phyloP scores from a whole-genome alignment of 306 rosid genomes.

The Hippophae gyantsensis region DNA sequence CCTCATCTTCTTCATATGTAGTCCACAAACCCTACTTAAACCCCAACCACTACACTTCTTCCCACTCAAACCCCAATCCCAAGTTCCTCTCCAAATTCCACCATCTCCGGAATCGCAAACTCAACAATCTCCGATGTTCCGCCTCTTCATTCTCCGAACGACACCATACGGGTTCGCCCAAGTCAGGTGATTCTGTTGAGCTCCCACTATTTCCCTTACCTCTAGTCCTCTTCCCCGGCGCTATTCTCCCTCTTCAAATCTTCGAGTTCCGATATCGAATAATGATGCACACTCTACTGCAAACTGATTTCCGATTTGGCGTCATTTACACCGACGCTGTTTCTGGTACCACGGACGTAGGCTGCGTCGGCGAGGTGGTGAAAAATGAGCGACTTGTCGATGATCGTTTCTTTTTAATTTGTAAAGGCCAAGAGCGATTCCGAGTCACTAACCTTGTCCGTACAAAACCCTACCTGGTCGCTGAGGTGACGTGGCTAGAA shows the following conservation, averaged over 20 bases:
- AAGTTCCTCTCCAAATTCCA: constrained; percentile 23
- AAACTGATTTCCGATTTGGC: constrained; percentile 95
- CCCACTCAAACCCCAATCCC: constrained; percentile 31
- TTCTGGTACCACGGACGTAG: constrained; percentile 71
- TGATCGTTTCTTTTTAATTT: constrained; percentile 86
- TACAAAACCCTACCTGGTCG: constrained; percentile 82
- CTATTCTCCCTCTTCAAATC: constrained; percentile 90
- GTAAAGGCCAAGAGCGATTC: constrained; percentile 95
- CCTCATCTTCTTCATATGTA: constrained; percentile 46
- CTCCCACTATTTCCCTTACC: constrained; percentile 91
- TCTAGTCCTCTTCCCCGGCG: constrained; percentile 90
- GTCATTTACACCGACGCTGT: constrained; percentile 73
- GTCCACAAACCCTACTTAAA: constrained; percentile 45
- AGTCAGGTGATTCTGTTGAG: constrained; percentile 68
- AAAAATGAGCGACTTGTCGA: constrained; percentile 94
- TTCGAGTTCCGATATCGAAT: constrained; percentile 96
- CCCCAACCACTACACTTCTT: constrained; percentile 25
- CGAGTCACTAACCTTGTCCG: constrained; percentile 63
- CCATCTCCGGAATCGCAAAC: constrained; percentile 27
- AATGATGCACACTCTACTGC: constrained; percentile 98
- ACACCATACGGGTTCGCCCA: constrained; percentile 61
- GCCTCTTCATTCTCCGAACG: constrained; percentile 84
- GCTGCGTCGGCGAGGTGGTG: constrained; percentile 95
- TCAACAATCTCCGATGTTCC: constrained; percentile 50
- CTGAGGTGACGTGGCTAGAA: constrained; percentile 86